Evolutionary conservation across 2,329 filamentous ascomycete genomes (phyloP), one percentile per base, ranked within the genome.

Genomic region (Nemania sp.): DNA sequence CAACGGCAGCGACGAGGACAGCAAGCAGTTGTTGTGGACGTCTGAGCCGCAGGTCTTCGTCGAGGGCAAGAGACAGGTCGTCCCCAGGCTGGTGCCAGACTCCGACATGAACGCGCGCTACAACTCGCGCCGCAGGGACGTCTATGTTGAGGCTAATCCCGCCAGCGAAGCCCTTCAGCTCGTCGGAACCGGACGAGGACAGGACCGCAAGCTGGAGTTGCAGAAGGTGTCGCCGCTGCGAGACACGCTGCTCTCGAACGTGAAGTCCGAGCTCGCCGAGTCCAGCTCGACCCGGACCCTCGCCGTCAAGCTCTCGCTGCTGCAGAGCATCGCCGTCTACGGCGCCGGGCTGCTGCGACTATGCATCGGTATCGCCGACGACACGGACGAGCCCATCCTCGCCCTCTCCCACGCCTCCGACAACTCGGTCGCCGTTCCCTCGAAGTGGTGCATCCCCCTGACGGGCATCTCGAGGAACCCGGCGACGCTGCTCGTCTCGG

Each of bases 51-150:
- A 60, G 17, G 40, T 60, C 5, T 51, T 35, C 5, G 13, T 60
- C 32, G 20, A 40, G n/a, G 29, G 37, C 13, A 39, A n/a, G 7
- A 18, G 42, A 17, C 25, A 21, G 15, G 12, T 50, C 12, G 15
- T 60, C 9, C 40, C 51, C 10, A 49, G 57, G 20, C 37, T 60
- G n/a, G 9, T 45, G 17, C 47, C 45, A 2, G 39, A 42, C 40
- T n/a, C 35, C 32, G 57, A 20, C n/a, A 50, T 43, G 32, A 60
- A 60, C 15, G 51, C 43, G 18, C 21, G 57, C 9, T 54, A 54
- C 46, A 60, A 60, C 32, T 43, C 52, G 3, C 50, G 40, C 18
- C 37, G 42, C 12, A 45, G 55, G 13, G 20, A 39, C 18, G 18
- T 58, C 5, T 50, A 29, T 5, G 32, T 11, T 5, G 39, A 45